Base-by-base conservation (phyloP, 306 rosid species). In the Aeschynomene evenia region DNA sequence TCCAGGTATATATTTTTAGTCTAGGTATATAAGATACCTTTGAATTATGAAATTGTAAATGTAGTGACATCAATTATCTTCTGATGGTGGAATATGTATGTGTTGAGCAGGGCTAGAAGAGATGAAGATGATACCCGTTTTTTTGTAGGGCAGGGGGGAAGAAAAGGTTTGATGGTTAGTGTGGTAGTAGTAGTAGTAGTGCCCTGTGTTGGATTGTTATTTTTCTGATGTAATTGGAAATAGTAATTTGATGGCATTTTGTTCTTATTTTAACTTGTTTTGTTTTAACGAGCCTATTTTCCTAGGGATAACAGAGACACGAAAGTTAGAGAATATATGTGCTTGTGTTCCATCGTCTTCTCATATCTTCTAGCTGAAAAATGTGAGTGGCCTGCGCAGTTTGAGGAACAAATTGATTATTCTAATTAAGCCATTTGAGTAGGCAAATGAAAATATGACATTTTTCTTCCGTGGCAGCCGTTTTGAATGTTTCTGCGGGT, bases 241-340 rank as follows among this genome's bases (percentile, higher is more conserved):
- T 72, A 72, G 75, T 79, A 78, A 80, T 66, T 82, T 82, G 80
- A 81, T 76, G 89, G 65, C 77, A 60, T 83, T 69, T 62, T 79
- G 81, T 68, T 72, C n/a, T n/a, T n/a, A n/a, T 79, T 45, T 37
- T 77, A 58, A 63, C 22, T 55, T 68, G 37, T 16, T 46, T 42
- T 60, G 65, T 46, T 79, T 70, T 42, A 28, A 39, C 60, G 19
- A 54, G 69, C 78, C 74, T 57, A 69, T 62, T 80, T 62, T 80
- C 63, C 76, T 76, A 26, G 62, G 63, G 71, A 20, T 69, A 43
- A 12, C 61, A n/a, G 12, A 60, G 63, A 26, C 48, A 42, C 21
- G 55, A 10, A 19, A 7, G 70, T 10, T 68, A 42, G 16, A 34
- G n/a, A n/a, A n/a, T n/a, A 29, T 24, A 22, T 22, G 48, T 10